Percentiles rank a stretch among this genome's conserved stretches.
Conservation (phyloP, 805 yeast genomes). For the Ogataea wickerhamii region DNA sequence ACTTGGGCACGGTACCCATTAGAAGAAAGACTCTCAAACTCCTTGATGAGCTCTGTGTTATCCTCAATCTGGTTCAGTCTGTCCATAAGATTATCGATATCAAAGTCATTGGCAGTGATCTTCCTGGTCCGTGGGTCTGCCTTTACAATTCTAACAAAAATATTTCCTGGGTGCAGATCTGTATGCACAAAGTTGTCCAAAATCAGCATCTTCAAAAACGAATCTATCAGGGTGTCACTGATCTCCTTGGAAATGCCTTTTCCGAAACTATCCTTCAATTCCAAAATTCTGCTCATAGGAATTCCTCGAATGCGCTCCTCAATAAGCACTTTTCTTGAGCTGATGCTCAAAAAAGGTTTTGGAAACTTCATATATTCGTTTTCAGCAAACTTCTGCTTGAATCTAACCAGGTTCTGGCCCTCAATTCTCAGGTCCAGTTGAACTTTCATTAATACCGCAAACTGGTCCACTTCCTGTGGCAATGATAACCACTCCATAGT, state of each 20-base stretch:
- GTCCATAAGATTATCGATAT: conserved; percentile 43
- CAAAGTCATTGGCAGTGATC: conserved; percentile 43
- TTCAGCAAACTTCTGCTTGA: conserved; percentile 62
- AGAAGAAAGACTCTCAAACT: conserved; percentile 44
- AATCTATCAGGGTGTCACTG: conserved; percentile 81
- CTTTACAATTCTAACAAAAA: conserved; percentile 51
- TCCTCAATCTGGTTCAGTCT: conserved; percentile 37
- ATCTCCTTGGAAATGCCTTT: conserved; percentile 57
- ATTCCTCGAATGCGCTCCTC: conserved; percentile 85
- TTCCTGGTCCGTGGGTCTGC: conserved; percentile 37
- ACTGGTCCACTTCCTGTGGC: conserved; percentile 91
- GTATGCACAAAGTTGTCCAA: conserved; percentile 94
- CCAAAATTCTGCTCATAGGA: conserved; percentile 70
- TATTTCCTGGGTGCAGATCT: conserved; percentile 96
- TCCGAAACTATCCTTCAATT: conserved; percentile 42
- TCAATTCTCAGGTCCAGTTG: conserved; percentile 91
- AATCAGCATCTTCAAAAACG: conserved; percentile 89
- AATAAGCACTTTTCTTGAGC: conserved; percentile 70
- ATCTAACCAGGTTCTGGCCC: conserved; percentile 71
- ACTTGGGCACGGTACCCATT: conserved; percentile 77
- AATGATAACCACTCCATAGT: conserved; percentile 97
- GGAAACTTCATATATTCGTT: conserved; percentile 73
- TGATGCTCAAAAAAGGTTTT: conserved; percentile 58
- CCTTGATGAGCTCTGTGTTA: conserved; percentile 30
- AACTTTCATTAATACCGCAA: conserved; percentile 76